Conservation (phyloP, 192 early-diverging fungal species). For the Rhizoclosmatium globosum region DNA sequence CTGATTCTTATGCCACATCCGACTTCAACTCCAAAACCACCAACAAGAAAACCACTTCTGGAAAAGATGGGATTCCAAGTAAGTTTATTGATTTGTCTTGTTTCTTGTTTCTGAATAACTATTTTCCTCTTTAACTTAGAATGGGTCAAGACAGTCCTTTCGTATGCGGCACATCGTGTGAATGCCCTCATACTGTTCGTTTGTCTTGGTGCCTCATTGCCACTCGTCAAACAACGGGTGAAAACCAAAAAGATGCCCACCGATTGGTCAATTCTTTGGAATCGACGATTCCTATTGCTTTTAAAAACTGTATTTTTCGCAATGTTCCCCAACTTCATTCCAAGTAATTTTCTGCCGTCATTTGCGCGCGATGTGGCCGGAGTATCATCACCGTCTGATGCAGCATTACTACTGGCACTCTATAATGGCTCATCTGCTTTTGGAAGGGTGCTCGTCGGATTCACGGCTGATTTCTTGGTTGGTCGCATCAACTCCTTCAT, state of each 20-base stretch:
- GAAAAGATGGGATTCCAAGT: too few relatives aligned
- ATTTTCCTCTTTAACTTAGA: too few relatives aligned
- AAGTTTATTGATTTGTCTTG: too few relatives aligned
- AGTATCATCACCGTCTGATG: neutral
- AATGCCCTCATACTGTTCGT: slow-evolving; percentile 58
- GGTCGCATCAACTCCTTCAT: slow-evolving; percentile 73
- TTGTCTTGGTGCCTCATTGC: slow-evolving; percentile 1
- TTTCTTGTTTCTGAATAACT: too few relatives aligned
- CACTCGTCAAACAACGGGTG: slow-evolving; percentile 24
- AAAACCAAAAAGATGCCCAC: neutral
- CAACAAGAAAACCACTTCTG: too few relatives aligned
- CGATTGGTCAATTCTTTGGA: slow-evolving; percentile 33
- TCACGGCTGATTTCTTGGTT: slow-evolving; percentile 61
- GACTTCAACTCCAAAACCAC: too few relatives aligned
- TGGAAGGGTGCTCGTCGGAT: slow-evolving; percentile 71
- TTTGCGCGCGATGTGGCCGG: slow-evolving; percentile 21
- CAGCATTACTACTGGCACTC: slow-evolving; percentile 50
- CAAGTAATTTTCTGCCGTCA: slow-evolving; percentile 13
- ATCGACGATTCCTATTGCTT: slow-evolving; percentile 13
- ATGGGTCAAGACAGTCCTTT: too few relatives aligned
- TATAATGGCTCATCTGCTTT: slow-evolving; percentile 73
- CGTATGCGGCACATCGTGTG: too few relatives aligned
- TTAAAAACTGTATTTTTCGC: slow-evolving; percentile 45
- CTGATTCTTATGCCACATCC: too few relatives aligned
- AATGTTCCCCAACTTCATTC: slow-evolving; percentile 34